Evolutionary conservation across 352 stramenopile species (phyloP).

Genomic region (Phytophthora citricola): DNA sequence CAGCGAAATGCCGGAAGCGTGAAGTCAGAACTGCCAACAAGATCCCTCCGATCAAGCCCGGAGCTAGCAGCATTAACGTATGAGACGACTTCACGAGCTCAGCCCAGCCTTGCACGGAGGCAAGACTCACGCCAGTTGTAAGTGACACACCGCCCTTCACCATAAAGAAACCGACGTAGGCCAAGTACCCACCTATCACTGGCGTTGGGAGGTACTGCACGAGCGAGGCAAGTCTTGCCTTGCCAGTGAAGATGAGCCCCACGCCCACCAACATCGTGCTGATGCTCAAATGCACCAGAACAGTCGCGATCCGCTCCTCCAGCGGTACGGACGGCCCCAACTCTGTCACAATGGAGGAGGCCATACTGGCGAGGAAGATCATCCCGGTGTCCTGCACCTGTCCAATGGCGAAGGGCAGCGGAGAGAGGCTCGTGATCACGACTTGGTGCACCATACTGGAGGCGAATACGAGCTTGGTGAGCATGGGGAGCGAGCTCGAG

Average conservation of each 20-base stretch:
- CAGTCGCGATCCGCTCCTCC: conserved; percentile 84
- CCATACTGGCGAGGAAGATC: conserved; percentile 96
- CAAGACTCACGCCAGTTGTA: conserved; percentile 84
- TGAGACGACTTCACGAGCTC: conserved; percentile 61
- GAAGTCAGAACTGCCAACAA: conserved; percentile 76
- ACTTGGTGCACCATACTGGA: conserved; percentile 95
- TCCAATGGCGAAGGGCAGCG: conserved; percentile 95
- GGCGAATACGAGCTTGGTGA: conserved; percentile 94
- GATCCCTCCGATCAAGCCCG: conserved; percentile 75
- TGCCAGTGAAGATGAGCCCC: conserved; percentile 92
- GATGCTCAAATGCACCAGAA: conserved; percentile 93
- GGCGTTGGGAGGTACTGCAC: conserved; percentile 96
- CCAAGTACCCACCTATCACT: conserved; percentile 97
- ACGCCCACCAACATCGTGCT: conserved; percentile 92
- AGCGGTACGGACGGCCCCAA: conserved; percentile 64
- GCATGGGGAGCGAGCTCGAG: conserved; percentile 52
- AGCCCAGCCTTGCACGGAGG: conserved; percentile 68
- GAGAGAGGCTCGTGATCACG: conserved; percentile 91
- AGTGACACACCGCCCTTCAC: conserved; percentile 90
- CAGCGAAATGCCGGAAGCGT: conserved; percentile 68
- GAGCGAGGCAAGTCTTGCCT: conserved; percentile 89
- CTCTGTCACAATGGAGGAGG: conserved; percentile 87
- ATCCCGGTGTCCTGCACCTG: conserved; percentile 97
- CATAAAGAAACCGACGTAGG: conserved; percentile 97
- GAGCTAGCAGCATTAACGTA: conserved; percentile 76